A percentile compares a stretch with the other conserved stretches of the same genome.
These are phyloP conservation scores for Trypanosoma theileri DNA, from an alignment of 208 protist genomes.

Conservation along the genomic window DNA sequence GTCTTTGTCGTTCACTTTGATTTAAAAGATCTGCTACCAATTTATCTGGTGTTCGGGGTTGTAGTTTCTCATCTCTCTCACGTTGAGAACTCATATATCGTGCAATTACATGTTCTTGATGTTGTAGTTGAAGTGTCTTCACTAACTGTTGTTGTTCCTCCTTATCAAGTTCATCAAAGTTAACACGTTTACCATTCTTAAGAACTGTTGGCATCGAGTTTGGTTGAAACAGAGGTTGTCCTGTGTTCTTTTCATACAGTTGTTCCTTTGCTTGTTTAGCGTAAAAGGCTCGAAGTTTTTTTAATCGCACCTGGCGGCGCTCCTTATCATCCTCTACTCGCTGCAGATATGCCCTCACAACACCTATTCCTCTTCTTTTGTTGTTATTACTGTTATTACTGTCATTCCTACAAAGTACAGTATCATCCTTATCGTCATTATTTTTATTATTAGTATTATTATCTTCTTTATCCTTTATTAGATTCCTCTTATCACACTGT, in stretches of 20 bases:
- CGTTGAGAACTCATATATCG: not conserved
- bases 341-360: constrained; percentile 41
- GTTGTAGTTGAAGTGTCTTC: constrained; percentile 29
- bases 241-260: constrained; percentile 40
- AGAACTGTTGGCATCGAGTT: constrained; percentile 60
- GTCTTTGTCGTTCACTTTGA: not conserved
- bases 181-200: constrained; percentile 45
- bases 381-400: constrained; percentile 1
- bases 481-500: not conserved
- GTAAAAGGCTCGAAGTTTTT: constrained; percentile 19
- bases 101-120: constrained; percentile 41
- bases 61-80: not conserved
- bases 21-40: constrained; percentile 4
- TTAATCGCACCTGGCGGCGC: constrained; percentile 31
- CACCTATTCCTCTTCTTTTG: not conserved
- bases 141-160: constrained; percentile 40
- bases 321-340: constrained; percentile 31
- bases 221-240: constrained; percentile 57
- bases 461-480: not conserved
- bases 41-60: not conserved
- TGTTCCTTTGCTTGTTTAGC: constrained; percentile 13
- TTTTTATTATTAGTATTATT: not conserved
- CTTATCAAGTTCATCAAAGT: constrained; percentile 40
- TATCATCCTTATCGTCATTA: too few species aligned
- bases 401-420: too few species aligned